Evolutionary conservation across 768 basidiomycete species (phyloP).

Genomic region (Suillus occidentalis): DNA sequence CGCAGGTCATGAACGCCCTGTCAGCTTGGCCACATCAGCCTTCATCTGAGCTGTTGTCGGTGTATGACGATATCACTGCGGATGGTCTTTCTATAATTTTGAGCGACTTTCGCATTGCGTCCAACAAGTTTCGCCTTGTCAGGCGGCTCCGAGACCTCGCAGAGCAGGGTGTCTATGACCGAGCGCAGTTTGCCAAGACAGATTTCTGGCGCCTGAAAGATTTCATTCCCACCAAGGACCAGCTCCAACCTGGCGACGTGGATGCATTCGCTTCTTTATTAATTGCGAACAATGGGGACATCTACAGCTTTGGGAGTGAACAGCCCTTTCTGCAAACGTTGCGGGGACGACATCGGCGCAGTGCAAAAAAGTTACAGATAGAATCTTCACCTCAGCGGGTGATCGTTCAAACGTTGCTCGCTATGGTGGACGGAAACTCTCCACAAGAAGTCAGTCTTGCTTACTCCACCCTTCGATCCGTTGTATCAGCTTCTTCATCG

Average conservation of each 20-base stretch:
- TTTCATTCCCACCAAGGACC: constrained; percentile 56
- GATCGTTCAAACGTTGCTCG: constrained; percentile 53
- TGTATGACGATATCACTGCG: constrained; percentile 47
- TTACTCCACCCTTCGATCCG: constrained; percentile 62
- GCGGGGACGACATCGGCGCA: constrained; percentile 35
- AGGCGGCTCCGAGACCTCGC: constrained; percentile 59
- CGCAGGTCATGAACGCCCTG: constrained; percentile 54
- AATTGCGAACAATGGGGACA: constrained; percentile 53
- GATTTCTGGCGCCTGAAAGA: constrained; percentile 88
- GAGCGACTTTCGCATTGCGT: constrained; percentile 55
- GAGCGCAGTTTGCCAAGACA: constrained; percentile 48
- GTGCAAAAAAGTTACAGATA: constrained; percentile 10
- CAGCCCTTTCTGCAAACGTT: constrained; percentile 44
- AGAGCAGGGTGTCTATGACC: constrained; percentile 36
- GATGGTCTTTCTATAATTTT: constrained; percentile 55
- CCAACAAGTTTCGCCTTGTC: constrained; percentile 78
- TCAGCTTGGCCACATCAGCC: constrained; percentile 77
- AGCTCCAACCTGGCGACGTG: constrained; percentile 66
- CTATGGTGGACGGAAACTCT: constrained; percentile 55
- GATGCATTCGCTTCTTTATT: constrained; percentile 72
- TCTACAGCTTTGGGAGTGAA: constrained; percentile 61
- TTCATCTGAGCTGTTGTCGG: constrained; percentile 42
- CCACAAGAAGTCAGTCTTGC: constrained; percentile 53
- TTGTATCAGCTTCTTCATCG: constrained; percentile 42
- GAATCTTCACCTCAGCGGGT: constrained; percentile 43